Percentiles rank a stretch among this genome's conserved stretches.
Evolutionary conservation across 768 basidiomycete species (phyloP).

Genomic region (Galerina marginata): DNA sequence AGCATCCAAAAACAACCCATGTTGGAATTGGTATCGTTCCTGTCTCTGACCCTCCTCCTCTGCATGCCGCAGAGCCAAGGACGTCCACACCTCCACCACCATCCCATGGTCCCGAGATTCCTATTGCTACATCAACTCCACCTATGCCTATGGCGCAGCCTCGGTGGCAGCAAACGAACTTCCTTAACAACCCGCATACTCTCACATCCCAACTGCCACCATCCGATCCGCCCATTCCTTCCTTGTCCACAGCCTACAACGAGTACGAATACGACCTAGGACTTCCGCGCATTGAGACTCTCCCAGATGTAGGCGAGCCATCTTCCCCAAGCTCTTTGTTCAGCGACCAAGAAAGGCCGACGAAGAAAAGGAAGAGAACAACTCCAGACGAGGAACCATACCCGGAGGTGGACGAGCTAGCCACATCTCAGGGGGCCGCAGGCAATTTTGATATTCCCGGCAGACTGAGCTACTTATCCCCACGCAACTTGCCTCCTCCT

Average conservation of each 20-base stretch:
- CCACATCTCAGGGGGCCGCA: conserved; percentile 13
- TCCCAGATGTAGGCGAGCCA: conserved; percentile 28
- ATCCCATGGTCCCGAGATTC: conserved; percentile 18
- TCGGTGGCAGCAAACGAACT: neutral
- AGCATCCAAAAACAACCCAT: conserved; percentile 5
- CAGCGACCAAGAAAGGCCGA: conserved; percentile 16
- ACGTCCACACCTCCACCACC: conserved; percentile 5
- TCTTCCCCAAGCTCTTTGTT: conserved; percentile 42
- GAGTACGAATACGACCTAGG: conserved; percentile 1
- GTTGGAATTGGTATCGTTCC: conserved; percentile 3
- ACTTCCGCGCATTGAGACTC: conserved; percentile 41
- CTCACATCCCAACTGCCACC: conserved; percentile 35
- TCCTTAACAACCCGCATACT: neutral
- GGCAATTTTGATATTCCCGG: neutral
- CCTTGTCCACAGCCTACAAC: conserved; percentile 25
- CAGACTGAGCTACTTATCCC: conserved; percentile 9
- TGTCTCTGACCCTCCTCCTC: neutral
- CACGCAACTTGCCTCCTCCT: conserved; percentile 34
- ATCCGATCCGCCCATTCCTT: conserved; percentile 40
- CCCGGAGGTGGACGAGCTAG: conserved; percentile 34
- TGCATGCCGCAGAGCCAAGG: neutral
- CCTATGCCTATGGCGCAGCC: neutral
- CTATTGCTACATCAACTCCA: conserved; percentile 22
- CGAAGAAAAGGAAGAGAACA: conserved; percentile 25
- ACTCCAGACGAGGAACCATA: neutral